These are phyloP conservation scores for Orbilia blumenaviensis DNA, from an alignment of 2,329 filamentous ascomycete species.

Conservation along the genomic window DNA sequence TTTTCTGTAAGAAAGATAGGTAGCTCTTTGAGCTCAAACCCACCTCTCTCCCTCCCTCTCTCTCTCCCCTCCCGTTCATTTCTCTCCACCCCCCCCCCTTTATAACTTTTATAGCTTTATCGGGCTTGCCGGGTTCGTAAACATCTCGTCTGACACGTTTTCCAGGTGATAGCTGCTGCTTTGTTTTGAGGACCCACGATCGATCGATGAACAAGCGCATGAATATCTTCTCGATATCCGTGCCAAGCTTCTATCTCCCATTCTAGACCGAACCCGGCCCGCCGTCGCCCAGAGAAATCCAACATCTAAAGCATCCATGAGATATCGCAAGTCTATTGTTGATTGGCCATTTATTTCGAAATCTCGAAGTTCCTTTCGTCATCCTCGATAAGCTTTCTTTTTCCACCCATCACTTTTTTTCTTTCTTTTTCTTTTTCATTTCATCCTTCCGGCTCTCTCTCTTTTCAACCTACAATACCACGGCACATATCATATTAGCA, in stretches of 20 bases:
- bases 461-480: background rate
- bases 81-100: constrained; percentile 25
- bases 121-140: background rate
- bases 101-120: too few relatives aligned
- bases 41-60: background rate
- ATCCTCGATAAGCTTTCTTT: background rate
- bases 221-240: constrained; percentile 26
- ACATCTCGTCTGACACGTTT: constrained; percentile 17
- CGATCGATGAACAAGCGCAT: constrained; percentile 23
- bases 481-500: background rate
- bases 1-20: constrained; percentile 19
- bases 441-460: background rate
- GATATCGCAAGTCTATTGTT: background rate
- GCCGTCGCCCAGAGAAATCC: background rate
- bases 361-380: background rate
- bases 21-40: too few relatives aligned
- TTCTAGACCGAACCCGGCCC: background rate
- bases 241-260: constrained; percentile 36
- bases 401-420: background rate
- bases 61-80: too few relatives aligned
- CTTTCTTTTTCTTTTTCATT: background rate
- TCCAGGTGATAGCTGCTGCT: constrained; percentile 14
- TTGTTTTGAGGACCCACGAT: constrained; percentile 22
- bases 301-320: background rate
- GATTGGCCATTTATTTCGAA: background rate